Evolutionary conservation across 2,329 filamentous ascomycete genomes (phyloP).

Genomic region (Onygenales sp.): DNA sequence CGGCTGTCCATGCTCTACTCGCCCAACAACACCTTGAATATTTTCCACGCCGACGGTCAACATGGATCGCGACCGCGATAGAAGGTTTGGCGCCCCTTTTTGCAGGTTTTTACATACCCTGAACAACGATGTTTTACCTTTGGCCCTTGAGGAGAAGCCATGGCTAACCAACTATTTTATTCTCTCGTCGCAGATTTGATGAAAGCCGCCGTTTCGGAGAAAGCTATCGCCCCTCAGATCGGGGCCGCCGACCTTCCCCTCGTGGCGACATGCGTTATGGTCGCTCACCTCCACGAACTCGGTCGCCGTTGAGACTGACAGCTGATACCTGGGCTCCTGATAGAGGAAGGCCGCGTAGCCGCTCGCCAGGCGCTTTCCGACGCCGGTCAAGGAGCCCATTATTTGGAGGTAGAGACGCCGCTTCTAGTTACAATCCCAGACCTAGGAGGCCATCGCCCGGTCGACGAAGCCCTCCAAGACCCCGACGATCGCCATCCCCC

Average conservation of each 20-base stretch:
- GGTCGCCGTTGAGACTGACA: slow-evolving; percentile 24
- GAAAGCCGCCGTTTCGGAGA: slow-evolving; percentile 31
- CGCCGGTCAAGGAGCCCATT: slow-evolving; percentile 34
- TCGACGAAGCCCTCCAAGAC: slow-evolving; percentile 28
- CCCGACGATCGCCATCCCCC: slow-evolving; percentile 30
- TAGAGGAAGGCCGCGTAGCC: slow-evolving; percentile 29
- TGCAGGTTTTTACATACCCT: too few species aligned
- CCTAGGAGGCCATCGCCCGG: slow-evolving; percentile 31
- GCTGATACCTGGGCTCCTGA: slow-evolving; percentile 34
- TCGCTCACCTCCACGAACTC: slow-evolving; percentile 27
- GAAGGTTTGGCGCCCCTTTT: slow-evolving; percentile 26
- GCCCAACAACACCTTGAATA: too few species aligned
- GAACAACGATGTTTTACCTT: too few species aligned
- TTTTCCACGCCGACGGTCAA: not conserved
- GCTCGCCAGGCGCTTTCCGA: slow-evolving; percentile 31
- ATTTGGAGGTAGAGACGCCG: slow-evolving; percentile 26
- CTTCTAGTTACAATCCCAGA: slow-evolving; percentile 23
- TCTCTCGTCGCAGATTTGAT: slow-evolving; percentile 15
- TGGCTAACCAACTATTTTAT: not conserved
- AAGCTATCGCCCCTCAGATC: slow-evolving; percentile 32
- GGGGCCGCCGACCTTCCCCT: slow-evolving; percentile 24
- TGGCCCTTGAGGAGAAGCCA: too few species aligned
- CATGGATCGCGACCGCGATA: slow-evolving; percentile 34
- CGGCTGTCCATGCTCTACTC: too few species aligned
- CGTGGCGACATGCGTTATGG: slow-evolving; percentile 26